Conservation (phyloP, 2,329 filamentous ascomycete species). For the Arthroderma sp. region DNA sequence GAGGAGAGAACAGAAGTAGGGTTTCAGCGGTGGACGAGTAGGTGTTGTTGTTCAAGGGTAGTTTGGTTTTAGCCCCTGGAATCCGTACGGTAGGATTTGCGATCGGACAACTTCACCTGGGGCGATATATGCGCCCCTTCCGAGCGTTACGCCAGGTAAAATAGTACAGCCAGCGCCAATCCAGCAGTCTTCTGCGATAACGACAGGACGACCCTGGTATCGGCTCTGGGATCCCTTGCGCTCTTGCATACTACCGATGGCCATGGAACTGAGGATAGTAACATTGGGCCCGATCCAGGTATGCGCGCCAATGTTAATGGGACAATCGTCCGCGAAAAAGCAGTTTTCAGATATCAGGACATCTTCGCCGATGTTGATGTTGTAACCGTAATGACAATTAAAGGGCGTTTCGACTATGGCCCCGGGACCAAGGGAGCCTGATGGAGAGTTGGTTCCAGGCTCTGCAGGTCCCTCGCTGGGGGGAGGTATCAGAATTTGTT, state of each 20-base stretch:
- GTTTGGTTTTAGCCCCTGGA: conserved; percentile 28
- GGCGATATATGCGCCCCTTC: conserved; percentile 31
- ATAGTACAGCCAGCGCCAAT: conserved; percentile 52
- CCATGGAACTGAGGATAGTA: conserved; percentile 64
- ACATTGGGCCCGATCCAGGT: conserved; percentile 67
- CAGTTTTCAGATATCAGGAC: conserved; percentile 75
- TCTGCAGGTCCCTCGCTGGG: conserved; percentile 24
- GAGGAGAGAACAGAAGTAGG: too few relatives aligned
- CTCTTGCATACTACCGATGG: conserved; percentile 58
- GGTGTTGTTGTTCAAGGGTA: conserved; percentile 13
- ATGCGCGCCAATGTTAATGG: conserved; percentile 63
- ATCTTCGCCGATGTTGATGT: conserved; percentile 74
- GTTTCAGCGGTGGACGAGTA: too few relatives aligned
- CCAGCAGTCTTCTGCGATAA: conserved; percentile 60
- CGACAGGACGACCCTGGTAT: conserved; percentile 56
- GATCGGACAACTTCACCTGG: conserved; percentile 32
- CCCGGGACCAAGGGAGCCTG: conserved; percentile 55
- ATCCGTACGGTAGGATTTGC: conserved; percentile 30
- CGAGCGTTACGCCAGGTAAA: conserved; percentile 32
- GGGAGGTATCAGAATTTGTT: conserved; percentile 26
- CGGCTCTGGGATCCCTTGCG: conserved; percentile 61
- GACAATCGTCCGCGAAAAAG: conserved; percentile 72
- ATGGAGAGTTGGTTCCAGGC: conserved; percentile 38
- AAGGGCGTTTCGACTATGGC: conserved; percentile 79
- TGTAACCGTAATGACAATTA: conserved; percentile 89